These are phyloP conservation scores for Dipteronia dyeriana DNA, from an alignment of 345 rosid genomes.

Conservation along the genomic window DNA sequence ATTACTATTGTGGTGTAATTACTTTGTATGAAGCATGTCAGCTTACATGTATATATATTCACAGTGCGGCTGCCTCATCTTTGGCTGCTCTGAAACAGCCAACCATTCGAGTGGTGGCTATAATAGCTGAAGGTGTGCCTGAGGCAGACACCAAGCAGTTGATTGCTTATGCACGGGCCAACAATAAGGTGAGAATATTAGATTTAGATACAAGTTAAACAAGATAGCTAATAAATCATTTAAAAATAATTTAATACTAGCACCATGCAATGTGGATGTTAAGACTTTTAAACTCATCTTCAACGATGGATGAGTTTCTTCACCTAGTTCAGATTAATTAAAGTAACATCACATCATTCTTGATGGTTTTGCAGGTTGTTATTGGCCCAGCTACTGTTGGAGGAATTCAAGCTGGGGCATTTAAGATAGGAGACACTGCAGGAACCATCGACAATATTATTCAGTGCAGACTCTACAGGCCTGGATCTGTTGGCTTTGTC, in stretches of 20 bases:
- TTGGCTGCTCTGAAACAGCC: constrained; percentile 96
- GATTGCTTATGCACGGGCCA: constrained; percentile 88
- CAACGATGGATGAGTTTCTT: too few species aligned
- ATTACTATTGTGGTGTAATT: background rate
- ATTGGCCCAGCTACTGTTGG: constrained; percentile 99
- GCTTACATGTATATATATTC: constrained; percentile 20
- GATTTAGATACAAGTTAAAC: too few species aligned
- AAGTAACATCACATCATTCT: too few species aligned
- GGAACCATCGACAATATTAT: constrained; percentile 95
- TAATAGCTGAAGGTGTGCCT: constrained; percentile 99
- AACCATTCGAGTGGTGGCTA: constrained; percentile 90
- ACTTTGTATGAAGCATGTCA: constrained; percentile 13
- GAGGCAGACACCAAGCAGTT: constrained; percentile 92
- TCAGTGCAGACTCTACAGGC: constrained; percentile 91
- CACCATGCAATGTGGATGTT: too few species aligned
- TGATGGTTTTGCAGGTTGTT: constrained; percentile 67
- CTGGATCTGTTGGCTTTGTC: constrained; percentile 98
- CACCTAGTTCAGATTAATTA: too few species aligned
- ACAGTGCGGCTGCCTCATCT: constrained; percentile 97
- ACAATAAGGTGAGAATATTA: constrained; percentile 66
- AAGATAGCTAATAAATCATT: too few species aligned
- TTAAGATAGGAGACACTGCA: constrained; percentile 98
- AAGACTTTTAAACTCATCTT: too few species aligned
- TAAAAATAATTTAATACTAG: too few species aligned
- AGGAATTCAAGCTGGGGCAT: constrained; percentile 98